Percentiles rank a stretch among this genome's conserved stretches.
These are phyloP conservation scores for Amoeboaphelidium protococcarum DNA, from an alignment of 371 early-diverging fungal species.

Conservation along the genomic window DNA sequence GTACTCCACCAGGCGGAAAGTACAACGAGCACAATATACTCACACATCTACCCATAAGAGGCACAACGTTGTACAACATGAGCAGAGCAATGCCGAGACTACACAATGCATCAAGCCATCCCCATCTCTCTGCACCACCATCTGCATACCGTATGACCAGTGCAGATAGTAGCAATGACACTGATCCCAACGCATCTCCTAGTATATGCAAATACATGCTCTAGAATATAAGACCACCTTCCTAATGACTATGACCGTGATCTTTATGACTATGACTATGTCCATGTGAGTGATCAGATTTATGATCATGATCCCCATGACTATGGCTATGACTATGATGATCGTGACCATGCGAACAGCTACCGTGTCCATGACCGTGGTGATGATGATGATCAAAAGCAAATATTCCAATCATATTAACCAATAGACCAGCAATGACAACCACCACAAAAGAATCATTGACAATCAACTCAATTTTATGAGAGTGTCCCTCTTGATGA, in stretches of 20 bases:
- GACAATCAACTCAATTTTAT: slow-evolving; percentile 36
- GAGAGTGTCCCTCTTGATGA: slow-evolving; percentile 56
- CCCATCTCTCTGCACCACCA: slow-evolving; percentile 2
- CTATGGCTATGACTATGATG: slow-evolving; percentile 27
- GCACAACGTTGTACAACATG: slow-evolving; percentile 56
- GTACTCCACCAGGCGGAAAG: too few relatives aligned
- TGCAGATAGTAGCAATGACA: slow-evolving; percentile 77
- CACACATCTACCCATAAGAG: slow-evolving; percentile 43
- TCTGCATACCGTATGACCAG: slow-evolving; percentile 39
- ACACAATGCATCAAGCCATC: slow-evolving; percentile 84
- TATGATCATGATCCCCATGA: too few relatives aligned
- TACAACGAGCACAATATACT: too few relatives aligned
- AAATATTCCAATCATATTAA: slow-evolving; percentile 69
- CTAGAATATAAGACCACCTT: slow-evolving; percentile 2
- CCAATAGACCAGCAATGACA: slow-evolving; percentile 62
- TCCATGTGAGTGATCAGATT: too few relatives aligned
- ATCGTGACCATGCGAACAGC: background rate
- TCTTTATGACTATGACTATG: too few relatives aligned
- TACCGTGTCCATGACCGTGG: slow-evolving; percentile 2
- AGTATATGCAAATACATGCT: slow-evolving; percentile 79
- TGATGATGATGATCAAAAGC: slow-evolving; percentile 53
- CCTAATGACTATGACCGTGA: slow-evolving; percentile 6
- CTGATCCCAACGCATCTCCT: slow-evolving; percentile 82
- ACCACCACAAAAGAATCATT: slow-evolving; percentile 35
- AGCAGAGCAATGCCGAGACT: slow-evolving; percentile 66